Percentiles rank a stretch among this genome's conserved stretches.
Evolutionary conservation across 2,329 filamentous ascomycete genomes (phyloP).

Genomic region (Sclerotinia sclerotiorum): DNA sequence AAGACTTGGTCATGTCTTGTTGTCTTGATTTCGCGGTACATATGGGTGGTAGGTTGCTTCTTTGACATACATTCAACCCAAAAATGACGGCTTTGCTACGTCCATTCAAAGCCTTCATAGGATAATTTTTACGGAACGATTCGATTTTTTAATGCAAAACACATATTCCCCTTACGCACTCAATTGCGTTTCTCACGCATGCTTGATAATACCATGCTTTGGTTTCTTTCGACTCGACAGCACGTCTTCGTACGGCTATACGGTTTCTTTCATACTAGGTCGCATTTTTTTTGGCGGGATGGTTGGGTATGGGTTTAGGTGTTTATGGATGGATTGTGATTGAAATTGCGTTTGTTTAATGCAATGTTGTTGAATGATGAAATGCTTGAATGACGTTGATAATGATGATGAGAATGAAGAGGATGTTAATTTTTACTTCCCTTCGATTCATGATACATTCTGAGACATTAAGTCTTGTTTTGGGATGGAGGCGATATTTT

Average conservation of each 20-base stretch:
- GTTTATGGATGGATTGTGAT: neutral
- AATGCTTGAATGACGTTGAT: conserved; percentile 8
- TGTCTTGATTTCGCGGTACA: conserved; percentile 4
- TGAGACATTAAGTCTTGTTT: neutral
- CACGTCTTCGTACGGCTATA: neutral
- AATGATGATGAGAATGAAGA: neutral
- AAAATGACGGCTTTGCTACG: neutral
- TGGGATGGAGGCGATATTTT: neutral
- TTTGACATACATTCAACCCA: neutral
- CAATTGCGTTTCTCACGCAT: neutral
- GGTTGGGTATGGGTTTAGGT: neutral
- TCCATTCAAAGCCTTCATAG: neutral
- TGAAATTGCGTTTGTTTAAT: neutral
- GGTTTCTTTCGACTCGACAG: neutral
- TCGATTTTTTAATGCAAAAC: neutral
- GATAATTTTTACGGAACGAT: neutral
- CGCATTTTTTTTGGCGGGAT: neutral
- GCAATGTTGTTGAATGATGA: neutral
- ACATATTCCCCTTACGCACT: neutral
- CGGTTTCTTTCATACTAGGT: neutral
- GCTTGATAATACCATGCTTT: conserved; percentile 3
- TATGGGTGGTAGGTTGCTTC: neutral
- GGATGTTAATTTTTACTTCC: neutral
- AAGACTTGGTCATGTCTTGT: conserved; percentile 10
- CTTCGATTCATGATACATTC: neutral